Evolutionary conservation across 495 filamentous ascomycete species (phyloP).

Genomic region (Xylona heveae): DNA sequence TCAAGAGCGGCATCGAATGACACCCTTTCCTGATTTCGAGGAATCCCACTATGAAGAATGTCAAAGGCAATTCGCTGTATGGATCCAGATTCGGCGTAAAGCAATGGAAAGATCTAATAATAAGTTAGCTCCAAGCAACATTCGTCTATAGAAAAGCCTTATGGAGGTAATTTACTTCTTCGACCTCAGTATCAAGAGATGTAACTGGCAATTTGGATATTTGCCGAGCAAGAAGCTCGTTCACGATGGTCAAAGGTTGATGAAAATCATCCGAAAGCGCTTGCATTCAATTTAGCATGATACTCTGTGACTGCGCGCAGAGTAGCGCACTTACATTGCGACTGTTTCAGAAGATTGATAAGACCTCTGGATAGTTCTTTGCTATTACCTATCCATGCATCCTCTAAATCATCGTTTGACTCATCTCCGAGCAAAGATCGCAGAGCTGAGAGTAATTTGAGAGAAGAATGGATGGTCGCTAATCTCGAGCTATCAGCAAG

Average conservation of each 20-base stretch:
- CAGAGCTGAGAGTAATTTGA: constrained; percentile 46
- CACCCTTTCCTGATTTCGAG: constrained; percentile 54
- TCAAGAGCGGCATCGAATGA: constrained; percentile 65
- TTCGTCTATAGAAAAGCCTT: neutral
- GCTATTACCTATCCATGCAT: constrained; percentile 38
- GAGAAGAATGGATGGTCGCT: constrained; percentile 41
- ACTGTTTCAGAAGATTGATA: constrained; percentile 32
- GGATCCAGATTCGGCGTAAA: constrained; percentile 51
- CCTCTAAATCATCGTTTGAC: constrained; percentile 68
- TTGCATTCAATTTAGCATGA: constrained; percentile 11
- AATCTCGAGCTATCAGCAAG: too few species aligned
- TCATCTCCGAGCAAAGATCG: constrained; percentile 27
- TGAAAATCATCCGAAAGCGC: constrained; percentile 29
- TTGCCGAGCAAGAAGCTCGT: constrained; percentile 41
- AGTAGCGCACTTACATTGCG: constrained; percentile 7
- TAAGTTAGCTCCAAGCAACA: neutral
- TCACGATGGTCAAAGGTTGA: constrained; percentile 46
- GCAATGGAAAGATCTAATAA: constrained; percentile 35
- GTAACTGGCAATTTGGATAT: constrained; percentile 34
- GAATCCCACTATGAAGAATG: constrained; percentile 57
- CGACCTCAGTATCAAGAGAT: constrained; percentile 30
- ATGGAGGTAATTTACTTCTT: constrained; percentile 13
- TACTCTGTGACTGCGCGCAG: constrained; percentile 4
- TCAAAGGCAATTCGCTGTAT: constrained; percentile 68
- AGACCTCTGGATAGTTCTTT: constrained; percentile 29